Evolutionary conservation across 345 rosid species (phyloP).

Genomic region (Passiflora organensis): DNA sequence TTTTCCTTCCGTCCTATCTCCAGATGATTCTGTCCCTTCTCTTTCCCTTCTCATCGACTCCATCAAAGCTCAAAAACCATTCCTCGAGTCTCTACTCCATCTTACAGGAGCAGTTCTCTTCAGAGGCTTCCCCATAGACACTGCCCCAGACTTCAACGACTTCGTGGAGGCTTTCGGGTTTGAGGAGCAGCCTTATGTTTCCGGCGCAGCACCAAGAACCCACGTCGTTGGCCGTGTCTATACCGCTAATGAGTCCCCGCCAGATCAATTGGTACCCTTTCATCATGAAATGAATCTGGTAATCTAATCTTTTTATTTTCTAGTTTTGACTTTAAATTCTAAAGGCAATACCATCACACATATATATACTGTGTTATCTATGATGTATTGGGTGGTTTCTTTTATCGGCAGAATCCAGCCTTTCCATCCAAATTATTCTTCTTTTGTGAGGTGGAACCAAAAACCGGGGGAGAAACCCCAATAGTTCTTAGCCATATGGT

Average conservation of each 20-base stretch:
- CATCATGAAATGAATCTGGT: slow-evolving; percentile 98
- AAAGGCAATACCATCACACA: too few relatives aligned
- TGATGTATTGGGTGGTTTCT: too few relatives aligned
- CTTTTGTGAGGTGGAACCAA: slow-evolving; percentile 80
- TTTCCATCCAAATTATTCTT: slow-evolving; percentile 87
- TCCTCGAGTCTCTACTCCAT: slow-evolving; percentile 56
- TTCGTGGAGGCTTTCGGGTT: slow-evolving; percentile 79
- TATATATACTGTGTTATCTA: too few relatives aligned
- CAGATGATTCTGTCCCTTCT: background rate
- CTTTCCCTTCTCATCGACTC: slow-evolving; percentile 19
- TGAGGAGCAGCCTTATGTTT: slow-evolving; percentile 80
- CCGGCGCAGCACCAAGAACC: slow-evolving; percentile 75
- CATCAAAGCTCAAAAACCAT: slow-evolving; percentile 42
- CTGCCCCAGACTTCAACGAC: slow-evolving; percentile 77
- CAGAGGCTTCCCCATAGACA: slow-evolving; percentile 50
- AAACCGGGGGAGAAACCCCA: slow-evolving; percentile 85
- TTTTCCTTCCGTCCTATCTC: background rate
- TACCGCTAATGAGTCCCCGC: slow-evolving; percentile 90
- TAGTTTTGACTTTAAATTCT: background rate
- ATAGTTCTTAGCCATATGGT: slow-evolving; percentile 75
- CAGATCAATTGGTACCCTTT: slow-evolving; percentile 81
- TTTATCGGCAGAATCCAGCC: slow-evolving; percentile 58
- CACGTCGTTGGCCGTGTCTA: slow-evolving; percentile 79
- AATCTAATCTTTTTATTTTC: background rate
- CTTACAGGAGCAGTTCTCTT: slow-evolving; percentile 64